phyloP scores from a whole-genome alignment of 2,329 filamentous ascomycete species.

The Fusarium sp. region DNA sequence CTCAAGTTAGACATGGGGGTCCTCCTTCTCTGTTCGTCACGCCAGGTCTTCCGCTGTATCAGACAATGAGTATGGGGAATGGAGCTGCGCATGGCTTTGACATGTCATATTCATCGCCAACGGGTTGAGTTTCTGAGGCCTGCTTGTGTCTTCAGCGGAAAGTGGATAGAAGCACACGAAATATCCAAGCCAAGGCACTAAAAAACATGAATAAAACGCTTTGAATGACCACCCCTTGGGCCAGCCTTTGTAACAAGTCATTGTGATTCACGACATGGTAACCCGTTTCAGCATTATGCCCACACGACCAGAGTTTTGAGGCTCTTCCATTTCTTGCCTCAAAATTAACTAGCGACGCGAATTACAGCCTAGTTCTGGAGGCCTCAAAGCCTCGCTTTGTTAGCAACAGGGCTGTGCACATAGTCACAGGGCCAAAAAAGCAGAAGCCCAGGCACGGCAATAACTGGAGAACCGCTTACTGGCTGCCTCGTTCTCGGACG shows the following conservation, averaged over 20 bases:
- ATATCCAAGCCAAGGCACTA: background rate
- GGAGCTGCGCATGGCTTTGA: conserved; percentile 32
- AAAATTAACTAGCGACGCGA: background rate
- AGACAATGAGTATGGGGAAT: conserved; percentile 29
- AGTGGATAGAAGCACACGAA: background rate
- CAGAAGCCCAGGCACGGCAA: background rate
- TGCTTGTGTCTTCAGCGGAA: background rate
- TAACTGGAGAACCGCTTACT: background rate
- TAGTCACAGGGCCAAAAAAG: background rate
- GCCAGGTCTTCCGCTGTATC: conserved; percentile 19
- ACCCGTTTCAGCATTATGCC: background rate
- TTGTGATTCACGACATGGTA: background rate
- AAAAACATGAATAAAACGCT: background rate
- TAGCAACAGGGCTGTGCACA: background rate
- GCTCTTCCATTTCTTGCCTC: background rate
- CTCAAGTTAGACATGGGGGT: background rate
- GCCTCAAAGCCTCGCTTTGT: background rate
- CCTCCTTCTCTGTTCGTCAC: conserved; percentile 3
- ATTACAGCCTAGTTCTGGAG: background rate
- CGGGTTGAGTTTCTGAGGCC: background rate
- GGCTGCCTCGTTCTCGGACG: background rate
- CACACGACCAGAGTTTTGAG: background rate
- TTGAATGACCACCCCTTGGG: background rate
- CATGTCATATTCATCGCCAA: conserved; percentile 13
- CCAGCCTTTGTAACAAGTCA: background rate